Evolutionary conservation across 2,329 filamentous ascomycete genomes (phyloP).

Genomic region (Paracorniculantispora psalliotae): DNA sequence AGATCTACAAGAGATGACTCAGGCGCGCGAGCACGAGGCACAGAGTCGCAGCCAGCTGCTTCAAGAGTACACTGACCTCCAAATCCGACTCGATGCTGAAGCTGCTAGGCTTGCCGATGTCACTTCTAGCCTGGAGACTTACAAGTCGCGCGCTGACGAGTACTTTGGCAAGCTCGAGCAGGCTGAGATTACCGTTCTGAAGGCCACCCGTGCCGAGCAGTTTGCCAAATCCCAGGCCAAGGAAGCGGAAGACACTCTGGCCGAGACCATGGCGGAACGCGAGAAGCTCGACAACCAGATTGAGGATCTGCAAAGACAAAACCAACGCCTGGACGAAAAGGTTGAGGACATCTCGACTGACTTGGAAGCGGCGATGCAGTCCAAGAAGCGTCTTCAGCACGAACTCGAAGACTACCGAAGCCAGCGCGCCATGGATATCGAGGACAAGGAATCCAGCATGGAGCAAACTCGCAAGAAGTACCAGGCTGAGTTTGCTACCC

Average conservation of each 20-base stretch:
- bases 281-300: conserved; percentile 83
- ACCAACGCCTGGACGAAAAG: conserved; percentile 83
- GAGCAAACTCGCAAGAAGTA: conserved; percentile 98
- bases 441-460: conserved; percentile 93
- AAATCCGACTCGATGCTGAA: conserved; percentile 88
- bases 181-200: conserved; percentile 90
- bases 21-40: conserved; percentile 78
- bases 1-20: conserved; percentile 74
- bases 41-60: conserved; percentile 84
- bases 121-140: conserved; percentile 75
- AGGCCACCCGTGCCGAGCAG: conserved; percentile 85
- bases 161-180: conserved; percentile 98
- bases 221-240: conserved; percentile 86
- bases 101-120: conserved; percentile 80
- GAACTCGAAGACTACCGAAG: conserved; percentile 96
- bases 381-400: conserved; percentile 91
- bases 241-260: conserved; percentile 88
- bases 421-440: conserved; percentile 90
- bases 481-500: conserved; percentile 81
- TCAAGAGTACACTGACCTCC: conserved; percentile 87
- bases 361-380: conserved; percentile 75
- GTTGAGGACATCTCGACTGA: conserved; percentile 90
- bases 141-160: conserved; percentile 89
- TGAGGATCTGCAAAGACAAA: conserved; percentile 85
- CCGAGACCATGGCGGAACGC: conserved; percentile 84